Conservation (phyloP, 306 rosid species). For the Begonia masoniana region DNA sequence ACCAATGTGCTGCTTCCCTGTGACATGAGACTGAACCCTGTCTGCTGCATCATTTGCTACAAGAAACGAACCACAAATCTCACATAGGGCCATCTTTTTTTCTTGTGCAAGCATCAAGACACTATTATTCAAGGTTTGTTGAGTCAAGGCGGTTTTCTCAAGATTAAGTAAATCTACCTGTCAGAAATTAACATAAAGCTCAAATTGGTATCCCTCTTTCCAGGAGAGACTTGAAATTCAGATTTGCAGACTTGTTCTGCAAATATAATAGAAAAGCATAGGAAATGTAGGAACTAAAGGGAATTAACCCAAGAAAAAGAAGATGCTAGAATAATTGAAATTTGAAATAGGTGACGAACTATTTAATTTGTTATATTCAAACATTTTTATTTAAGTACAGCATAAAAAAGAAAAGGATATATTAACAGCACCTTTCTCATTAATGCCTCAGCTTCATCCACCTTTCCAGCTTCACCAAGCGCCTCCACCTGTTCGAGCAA, state of each 20-base stretch:
- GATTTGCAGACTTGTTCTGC: too few species aligned
- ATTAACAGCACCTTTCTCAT: conserved; percentile 79
- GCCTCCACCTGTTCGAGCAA: conserved; percentile 92
- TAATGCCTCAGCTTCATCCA: conserved; percentile 98
- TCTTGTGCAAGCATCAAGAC: conserved; percentile 78
- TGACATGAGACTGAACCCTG: conserved; percentile 91
- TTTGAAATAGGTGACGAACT: too few species aligned
- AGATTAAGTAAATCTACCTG: conserved; percentile 81
- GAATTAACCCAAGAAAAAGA: too few species aligned
- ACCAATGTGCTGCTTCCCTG: conserved; percentile 98
- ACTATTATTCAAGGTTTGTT: conserved; percentile 61
- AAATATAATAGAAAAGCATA: too few species aligned
- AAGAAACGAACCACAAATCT: conserved; percentile 96
- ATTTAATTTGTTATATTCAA: too few species aligned
- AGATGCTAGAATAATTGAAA: too few species aligned
- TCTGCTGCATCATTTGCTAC: conserved; percentile 98
- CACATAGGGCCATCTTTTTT: conserved; percentile 98
- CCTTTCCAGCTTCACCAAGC: conserved; percentile 98
- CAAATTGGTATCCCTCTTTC: too few species aligned
- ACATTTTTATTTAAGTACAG: too few species aligned
- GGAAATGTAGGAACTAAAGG: too few species aligned
- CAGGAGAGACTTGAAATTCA: too few species aligned
- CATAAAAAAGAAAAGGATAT: background rate
- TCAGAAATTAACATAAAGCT: background rate
- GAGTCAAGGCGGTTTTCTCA: conserved; percentile 73